phyloP scores from a whole-genome alignment of 495 filamentous ascomycete species.

The Viridothelium virens region DNA sequence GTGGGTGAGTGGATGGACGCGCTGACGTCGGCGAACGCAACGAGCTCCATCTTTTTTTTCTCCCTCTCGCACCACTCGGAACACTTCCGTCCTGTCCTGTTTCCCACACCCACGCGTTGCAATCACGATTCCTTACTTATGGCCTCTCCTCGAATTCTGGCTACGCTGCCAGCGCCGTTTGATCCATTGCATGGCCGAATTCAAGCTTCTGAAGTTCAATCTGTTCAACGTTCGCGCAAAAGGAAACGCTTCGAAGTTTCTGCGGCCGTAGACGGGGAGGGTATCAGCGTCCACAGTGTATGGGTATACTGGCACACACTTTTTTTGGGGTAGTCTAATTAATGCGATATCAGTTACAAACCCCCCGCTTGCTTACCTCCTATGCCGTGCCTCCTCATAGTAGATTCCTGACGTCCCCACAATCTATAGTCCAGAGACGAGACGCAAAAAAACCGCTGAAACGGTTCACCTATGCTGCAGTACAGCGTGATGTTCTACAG shows the following conservation, averaged over 20 bases:
- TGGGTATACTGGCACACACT: slow-evolving; percentile 19
- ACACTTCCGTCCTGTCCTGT: too few species aligned
- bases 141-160: slow-evolving; percentile 31
- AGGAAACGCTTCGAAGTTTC: slow-evolving; percentile 80
- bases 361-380: slow-evolving; percentile 70
- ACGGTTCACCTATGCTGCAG: slow-evolving; percentile 64
- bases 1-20: not conserved
- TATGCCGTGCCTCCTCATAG: slow-evolving; percentile 79
- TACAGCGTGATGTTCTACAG: slow-evolving; percentile 15
- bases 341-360: slow-evolving; percentile 56
- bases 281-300: slow-evolving; percentile 90
- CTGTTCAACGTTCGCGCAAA: slow-evolving; percentile 64
- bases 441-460: slow-evolving; percentile 45
- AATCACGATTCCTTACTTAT: slow-evolving; percentile 19
- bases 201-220: slow-evolving; percentile 46
- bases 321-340: not conserved
- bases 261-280: slow-evolving; percentile 82
- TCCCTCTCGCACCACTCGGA: too few species aligned
- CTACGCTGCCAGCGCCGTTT: slow-evolving; percentile 30
- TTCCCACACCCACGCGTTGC: not conserved
- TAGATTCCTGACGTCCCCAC: slow-evolving; percentile 66
- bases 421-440: slow-evolving; percentile 59
- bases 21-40: slow-evolving; percentile 7
- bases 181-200: slow-evolving; percentile 26
- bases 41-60: not conserved